These are phyloP conservation scores for Salvia hispanica DNA, from an alignment of 257 asterid genomes.

Conservation along the genomic window DNA sequence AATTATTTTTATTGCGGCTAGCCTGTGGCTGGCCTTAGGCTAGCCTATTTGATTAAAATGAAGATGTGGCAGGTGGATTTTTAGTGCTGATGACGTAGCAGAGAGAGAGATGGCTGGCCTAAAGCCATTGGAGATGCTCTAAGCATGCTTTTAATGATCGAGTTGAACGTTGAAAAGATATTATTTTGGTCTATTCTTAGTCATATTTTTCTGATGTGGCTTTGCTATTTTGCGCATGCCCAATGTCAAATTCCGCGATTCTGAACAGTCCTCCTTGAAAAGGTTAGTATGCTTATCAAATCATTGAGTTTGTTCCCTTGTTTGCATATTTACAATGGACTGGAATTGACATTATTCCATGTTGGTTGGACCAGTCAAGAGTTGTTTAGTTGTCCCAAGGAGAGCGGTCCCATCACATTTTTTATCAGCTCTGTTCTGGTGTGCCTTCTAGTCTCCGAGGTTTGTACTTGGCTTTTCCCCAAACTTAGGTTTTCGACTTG, in stretches of 20 bases:
- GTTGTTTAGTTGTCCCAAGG: constrained; percentile 81
- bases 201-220: constrained; percentile 44
- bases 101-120: too few relatives aligned
- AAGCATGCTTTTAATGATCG: constrained; percentile 43
- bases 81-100: too few relatives aligned
- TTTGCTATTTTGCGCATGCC: constrained; percentile 41
- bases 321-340: constrained; percentile 22
- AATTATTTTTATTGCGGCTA: too few relatives aligned
- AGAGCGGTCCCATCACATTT: constrained; percentile 92
- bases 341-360: constrained; percentile 31
- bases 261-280: constrained; percentile 80
- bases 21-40: too few relatives aligned
- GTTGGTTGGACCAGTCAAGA: constrained; percentile 80
- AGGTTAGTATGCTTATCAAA: constrained; percentile 55
- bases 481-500: neutral
- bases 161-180: constrained; percentile 28
- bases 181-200: constrained; percentile 13
- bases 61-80: too few relatives aligned
- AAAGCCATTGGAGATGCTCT: too few relatives aligned
- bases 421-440: constrained; percentile 96
- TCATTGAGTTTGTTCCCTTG: constrained; percentile 20
- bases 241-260: constrained; percentile 37
- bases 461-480: constrained; percentile 38
- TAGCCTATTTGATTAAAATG: too few relatives aligned
- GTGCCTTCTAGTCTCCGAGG: constrained; percentile 88